Conservation (phyloP, 176 grass and related monocot genomes). For the Pharus latifolius region DNA sequence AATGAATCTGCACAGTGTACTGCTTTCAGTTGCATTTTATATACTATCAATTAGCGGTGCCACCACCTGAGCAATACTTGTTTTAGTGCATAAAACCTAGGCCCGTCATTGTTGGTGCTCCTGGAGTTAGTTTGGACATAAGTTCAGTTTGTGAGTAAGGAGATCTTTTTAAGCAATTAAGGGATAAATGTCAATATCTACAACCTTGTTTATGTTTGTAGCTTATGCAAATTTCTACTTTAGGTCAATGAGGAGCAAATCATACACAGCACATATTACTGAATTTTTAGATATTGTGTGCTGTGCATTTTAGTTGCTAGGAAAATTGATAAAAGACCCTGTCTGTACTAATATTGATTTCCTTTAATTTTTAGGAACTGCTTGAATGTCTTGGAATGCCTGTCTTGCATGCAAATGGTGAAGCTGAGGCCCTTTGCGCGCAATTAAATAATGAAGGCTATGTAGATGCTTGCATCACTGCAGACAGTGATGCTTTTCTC, state of each 20-base stretch:
- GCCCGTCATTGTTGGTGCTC: too few relatives aligned
- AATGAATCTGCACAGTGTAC: not conserved
- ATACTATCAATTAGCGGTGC: too few relatives aligned
- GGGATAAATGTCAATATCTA: too few relatives aligned
- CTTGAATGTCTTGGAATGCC: conserved; percentile 84
- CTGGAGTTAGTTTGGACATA: too few relatives aligned
- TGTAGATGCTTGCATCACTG: conserved; percentile 91
- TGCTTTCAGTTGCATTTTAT: too few relatives aligned
- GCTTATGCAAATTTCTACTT: not conserved
- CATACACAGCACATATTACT: too few relatives aligned
- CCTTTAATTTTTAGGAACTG: conserved; percentile 43
- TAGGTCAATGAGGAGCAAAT: not conserved
- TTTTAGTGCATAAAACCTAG: too few relatives aligned
- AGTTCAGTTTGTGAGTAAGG: too few relatives aligned
- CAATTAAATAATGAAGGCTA: conserved; percentile 71
- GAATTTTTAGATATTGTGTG: not conserved
- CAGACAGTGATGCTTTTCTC: conserved; percentile 92
- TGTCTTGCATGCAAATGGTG: conserved; percentile 53
- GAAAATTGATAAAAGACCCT: not conserved
- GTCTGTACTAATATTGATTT: not conserved
- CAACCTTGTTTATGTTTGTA: too few relatives aligned
- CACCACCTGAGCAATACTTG: too few relatives aligned
- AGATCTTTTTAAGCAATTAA: too few relatives aligned
- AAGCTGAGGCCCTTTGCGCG: conserved; percentile 89
- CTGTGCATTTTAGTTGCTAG: not conserved